Percentiles rank a stretch among this genome's conserved stretches.
Conservation (phyloP, 2,329 filamentous ascomycete species). For the Pseudocercospora macadamiae region DNA sequence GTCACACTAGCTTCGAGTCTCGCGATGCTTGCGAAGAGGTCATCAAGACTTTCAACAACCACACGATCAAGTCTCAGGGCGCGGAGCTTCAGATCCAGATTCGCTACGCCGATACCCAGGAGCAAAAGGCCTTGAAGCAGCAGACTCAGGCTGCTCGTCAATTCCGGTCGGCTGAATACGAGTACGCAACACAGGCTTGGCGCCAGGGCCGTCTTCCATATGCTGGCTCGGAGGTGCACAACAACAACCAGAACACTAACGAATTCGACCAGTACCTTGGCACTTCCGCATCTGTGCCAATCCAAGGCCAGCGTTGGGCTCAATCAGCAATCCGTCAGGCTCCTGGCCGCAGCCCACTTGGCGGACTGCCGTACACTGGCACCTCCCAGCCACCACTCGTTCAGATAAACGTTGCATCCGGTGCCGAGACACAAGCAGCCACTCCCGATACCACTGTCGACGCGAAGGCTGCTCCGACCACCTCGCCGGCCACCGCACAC, state of each 20-base stretch:
- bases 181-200: slow-evolving; percentile 39
- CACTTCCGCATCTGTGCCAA: slow-evolving; percentile 35
- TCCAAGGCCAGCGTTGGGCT: slow-evolving; percentile 41
- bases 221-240: slow-evolving; percentile 28
- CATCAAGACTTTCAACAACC: slow-evolving; percentile 82
- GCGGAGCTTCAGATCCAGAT: slow-evolving; percentile 87
- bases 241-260: slow-evolving; percentile 33
- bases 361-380: slow-evolving; percentile 30
- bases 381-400: slow-evolving; percentile 31
- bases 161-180: slow-evolving; percentile 93
- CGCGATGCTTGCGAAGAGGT: slow-evolving; percentile 90
- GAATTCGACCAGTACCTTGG: slow-evolving; percentile 44
- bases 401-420: slow-evolving; percentile 27
- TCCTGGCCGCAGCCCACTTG: slow-evolving; percentile 31
- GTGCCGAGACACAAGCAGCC: slow-evolving; percentile 22
- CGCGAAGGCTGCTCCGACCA: slow-evolving; percentile 26
- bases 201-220: slow-evolving; percentile 37
- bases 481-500: slow-evolving; percentile 28
- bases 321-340: slow-evolving; percentile 33
- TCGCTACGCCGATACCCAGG: slow-evolving; percentile 93
- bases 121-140: slow-evolving; percentile 95
- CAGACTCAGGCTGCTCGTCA: slow-evolving; percentile 93
- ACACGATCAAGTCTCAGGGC: slow-evolving; percentile 59
- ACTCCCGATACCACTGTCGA: slow-evolving; percentile 24
- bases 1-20: slow-evolving; percentile 71